Evolutionary conservation across 2,329 filamentous ascomycete species (phyloP).

Genomic region (Epichloe bromicola): DNA sequence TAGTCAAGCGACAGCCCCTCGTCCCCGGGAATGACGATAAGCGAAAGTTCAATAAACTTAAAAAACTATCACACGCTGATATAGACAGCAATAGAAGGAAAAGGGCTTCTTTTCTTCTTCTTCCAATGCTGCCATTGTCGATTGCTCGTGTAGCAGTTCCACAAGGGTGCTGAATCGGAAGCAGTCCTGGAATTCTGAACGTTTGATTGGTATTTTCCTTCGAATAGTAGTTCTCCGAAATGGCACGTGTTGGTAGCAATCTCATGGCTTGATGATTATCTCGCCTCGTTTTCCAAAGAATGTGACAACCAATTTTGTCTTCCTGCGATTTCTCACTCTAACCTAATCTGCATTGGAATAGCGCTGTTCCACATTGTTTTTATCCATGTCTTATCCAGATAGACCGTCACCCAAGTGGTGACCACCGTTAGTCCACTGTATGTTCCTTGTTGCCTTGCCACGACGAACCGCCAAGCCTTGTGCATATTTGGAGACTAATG

Average conservation of each 20-base stretch:
- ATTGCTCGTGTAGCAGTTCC: neutral
- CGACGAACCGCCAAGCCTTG: too few relatives aligned
- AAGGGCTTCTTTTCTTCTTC: too few relatives aligned
- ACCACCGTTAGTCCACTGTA: too few relatives aligned
- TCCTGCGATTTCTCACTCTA: too few relatives aligned
- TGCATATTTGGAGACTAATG: neutral
- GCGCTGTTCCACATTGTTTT: too few relatives aligned
- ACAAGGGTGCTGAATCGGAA: neutral
- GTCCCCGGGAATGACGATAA: neutral
- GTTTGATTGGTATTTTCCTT: neutral
- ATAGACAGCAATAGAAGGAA: neutral
- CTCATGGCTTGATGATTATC: too few relatives aligned
- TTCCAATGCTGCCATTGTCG: neutral
- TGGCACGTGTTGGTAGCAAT: neutral
- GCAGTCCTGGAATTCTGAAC: neutral
- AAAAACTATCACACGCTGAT: neutral
- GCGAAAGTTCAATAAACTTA: neutral
- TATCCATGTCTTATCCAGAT: too few relatives aligned
- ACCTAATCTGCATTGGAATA: too few relatives aligned
- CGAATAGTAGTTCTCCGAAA: neutral
- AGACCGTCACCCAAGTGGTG: too few relatives aligned
- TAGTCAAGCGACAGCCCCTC: neutral
- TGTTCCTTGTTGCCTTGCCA: too few relatives aligned
- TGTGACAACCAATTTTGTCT: too few relatives aligned
- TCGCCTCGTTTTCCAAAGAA: too few relatives aligned